Percentiles rank a stretch among this genome's conserved stretches.
Conservation (phyloP, 176 grass and related monocot genomes). For the Triticum monococcum region DNA sequence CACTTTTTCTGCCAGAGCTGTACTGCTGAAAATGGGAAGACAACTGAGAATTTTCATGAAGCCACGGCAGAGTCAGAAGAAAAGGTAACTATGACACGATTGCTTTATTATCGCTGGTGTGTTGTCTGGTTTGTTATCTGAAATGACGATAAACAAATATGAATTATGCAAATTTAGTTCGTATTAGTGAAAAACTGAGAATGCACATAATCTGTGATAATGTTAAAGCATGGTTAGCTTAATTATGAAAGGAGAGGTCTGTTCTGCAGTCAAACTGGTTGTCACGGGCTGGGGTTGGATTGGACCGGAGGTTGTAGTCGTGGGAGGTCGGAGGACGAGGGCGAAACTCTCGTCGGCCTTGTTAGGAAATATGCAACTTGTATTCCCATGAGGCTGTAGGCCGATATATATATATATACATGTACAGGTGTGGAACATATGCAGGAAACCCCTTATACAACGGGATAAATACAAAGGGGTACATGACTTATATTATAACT, state of each 20-base stretch:
- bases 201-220: background rate
- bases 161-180: background rate
- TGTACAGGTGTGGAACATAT: too few relatives aligned
- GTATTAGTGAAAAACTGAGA: background rate
- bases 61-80: slow-evolving; percentile 71
- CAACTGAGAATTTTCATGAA: slow-evolving; percentile 64
- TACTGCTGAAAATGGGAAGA: slow-evolving; percentile 77
- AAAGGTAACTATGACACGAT: slow-evolving; percentile 54
- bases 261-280: background rate
- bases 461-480: too few relatives aligned
- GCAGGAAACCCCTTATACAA: too few relatives aligned
- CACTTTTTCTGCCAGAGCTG: slow-evolving; percentile 96
- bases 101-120: background rate
- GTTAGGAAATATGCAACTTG: too few relatives aligned
- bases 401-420: too few relatives aligned
- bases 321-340: too few relatives aligned
- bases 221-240: background rate
- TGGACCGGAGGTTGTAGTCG: background rate
- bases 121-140: background rate
- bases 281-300: background rate
- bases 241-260: background rate
- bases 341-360: too few relatives aligned
- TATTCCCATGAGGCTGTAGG: too few relatives aligned
- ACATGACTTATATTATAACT: too few relatives aligned
- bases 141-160: background rate